phyloP scores from a whole-genome alignment of 257 asterid genomes.

The Knoxia roxburghii region DNA sequence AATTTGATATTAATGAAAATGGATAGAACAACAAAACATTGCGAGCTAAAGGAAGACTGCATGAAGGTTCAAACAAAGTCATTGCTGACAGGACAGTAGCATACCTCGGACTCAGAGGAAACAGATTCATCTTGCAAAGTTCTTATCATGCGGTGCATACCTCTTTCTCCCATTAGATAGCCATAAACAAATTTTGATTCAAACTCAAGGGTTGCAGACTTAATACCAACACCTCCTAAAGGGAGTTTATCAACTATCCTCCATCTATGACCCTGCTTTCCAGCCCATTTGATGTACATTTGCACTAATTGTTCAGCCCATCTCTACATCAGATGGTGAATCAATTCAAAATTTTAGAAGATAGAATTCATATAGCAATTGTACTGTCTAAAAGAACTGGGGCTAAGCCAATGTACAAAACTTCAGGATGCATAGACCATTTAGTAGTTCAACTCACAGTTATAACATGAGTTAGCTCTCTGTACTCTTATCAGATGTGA shows the following conservation, averaged over 20 bases:
- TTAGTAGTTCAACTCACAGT: neutral
- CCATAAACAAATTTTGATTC: slow-evolving; percentile 72
- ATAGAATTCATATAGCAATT: neutral
- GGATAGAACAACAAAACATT: neutral
- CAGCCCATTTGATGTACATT: slow-evolving; percentile 83
- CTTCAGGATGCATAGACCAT: neutral
- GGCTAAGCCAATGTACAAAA: neutral
- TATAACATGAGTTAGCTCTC: neutral
- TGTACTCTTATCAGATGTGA: no score
- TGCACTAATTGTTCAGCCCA: slow-evolving; percentile 54
- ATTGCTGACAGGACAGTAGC: neutral
- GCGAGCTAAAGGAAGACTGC: neutral
- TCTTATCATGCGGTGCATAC: slow-evolving; percentile 50
- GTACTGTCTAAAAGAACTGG: neutral
- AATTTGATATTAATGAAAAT: neutral
- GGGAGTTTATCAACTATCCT: slow-evolving; percentile 56
- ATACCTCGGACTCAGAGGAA: slow-evolving; percentile 57
- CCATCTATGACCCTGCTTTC: slow-evolving; percentile 59
- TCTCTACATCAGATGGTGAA: slow-evolving; percentile 33
- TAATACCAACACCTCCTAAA: slow-evolving; percentile 40
- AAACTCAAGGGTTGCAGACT: slow-evolving; percentile 53
- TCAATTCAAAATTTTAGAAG: slow-evolving; percentile 7
- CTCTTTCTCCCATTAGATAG: slow-evolving; percentile 70
- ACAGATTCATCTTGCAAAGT: slow-evolving; percentile 21
- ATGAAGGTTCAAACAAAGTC: neutral